phyloP scores from a whole-genome alignment of 148 eudicot species.

The Cornus kousa region DNA sequence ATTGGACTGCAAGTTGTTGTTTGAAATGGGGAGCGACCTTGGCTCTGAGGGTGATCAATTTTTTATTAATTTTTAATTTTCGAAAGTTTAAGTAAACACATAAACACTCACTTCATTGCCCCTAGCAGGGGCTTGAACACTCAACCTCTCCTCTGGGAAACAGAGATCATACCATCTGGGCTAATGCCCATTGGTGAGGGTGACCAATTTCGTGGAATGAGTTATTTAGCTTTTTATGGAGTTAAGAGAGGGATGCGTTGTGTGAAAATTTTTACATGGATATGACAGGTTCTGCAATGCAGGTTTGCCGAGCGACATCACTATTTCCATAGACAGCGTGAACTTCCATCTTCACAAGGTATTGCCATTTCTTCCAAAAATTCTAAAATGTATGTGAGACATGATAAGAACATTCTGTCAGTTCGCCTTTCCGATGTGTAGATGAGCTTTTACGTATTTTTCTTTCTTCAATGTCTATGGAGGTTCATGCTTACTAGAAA shows the following conservation, averaged over 20 bases:
- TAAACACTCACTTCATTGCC: no score
- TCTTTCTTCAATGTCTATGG: background rate
- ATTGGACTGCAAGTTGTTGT: background rate
- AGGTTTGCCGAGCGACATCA: constrained; percentile 79
- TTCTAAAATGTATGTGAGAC: background rate
- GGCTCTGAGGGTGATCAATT: no score
- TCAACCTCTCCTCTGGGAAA: no score
- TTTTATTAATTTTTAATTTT: no score
- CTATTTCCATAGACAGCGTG: constrained; percentile 50
- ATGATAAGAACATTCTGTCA: no score
- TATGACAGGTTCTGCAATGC: constrained; percentile 85
- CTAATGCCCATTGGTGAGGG: no score
- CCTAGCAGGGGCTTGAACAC: no score
- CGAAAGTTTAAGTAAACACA: background rate
- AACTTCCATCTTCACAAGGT: constrained; percentile 93
- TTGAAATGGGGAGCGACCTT: no score
- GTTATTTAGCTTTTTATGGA: background rate
- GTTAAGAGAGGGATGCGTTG: background rate
- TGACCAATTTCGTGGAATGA: background rate
- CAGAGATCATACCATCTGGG: no score
- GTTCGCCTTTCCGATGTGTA: background rate
- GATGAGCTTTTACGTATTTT: background rate
- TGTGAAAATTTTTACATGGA: constrained; percentile 35
- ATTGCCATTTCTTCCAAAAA: constrained; percentile 2
- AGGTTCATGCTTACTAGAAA: background rate